phyloP scores from a whole-genome alignment of 2,329 filamentous ascomycete genomes.

The Colletotrichum sp. region DNA sequence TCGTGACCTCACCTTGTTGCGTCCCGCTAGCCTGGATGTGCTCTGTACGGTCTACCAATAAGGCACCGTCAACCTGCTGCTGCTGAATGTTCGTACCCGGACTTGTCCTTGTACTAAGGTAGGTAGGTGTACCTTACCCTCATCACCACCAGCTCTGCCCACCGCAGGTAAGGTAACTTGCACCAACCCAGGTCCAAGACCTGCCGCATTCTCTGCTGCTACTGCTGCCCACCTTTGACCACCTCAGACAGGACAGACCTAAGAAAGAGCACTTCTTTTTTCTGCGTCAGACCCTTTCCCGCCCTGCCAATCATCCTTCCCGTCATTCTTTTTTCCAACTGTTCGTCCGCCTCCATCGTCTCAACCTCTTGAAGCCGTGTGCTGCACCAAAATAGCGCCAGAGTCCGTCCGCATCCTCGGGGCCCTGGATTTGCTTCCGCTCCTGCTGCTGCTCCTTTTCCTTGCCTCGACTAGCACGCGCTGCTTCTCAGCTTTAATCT shows the following conservation, averaged over 20 bases:
- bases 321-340: constrained; percentile 1
- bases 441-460: neutral
- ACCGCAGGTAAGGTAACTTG: neutral
- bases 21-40: neutral
- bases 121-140: neutral
- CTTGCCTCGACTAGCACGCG: neutral
- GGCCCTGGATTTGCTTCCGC: neutral
- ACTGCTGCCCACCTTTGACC: neutral
- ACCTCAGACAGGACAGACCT: neutral
- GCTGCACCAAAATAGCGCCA: constrained; percentile 17
- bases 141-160: constrained; percentile 4
- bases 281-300: constrained; percentile 15
- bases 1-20: neutral
- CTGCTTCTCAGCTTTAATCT: constrained; percentile 8
- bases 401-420: constrained; percentile 7
- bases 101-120: neutral
- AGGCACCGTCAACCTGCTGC: neutral
- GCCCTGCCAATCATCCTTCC: constrained; percentile 21
- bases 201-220: neutral
- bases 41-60: neutral
- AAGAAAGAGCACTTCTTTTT: neutral
- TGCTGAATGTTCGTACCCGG: neutral
- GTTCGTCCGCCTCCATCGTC: constrained; percentile 7
- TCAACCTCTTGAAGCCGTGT: constrained; percentile 18
- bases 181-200: neutral